Base-by-base conservation (phyloP, 2,329 filamentous ascomycete species). In the Malbranchea zuffiana region DNA sequence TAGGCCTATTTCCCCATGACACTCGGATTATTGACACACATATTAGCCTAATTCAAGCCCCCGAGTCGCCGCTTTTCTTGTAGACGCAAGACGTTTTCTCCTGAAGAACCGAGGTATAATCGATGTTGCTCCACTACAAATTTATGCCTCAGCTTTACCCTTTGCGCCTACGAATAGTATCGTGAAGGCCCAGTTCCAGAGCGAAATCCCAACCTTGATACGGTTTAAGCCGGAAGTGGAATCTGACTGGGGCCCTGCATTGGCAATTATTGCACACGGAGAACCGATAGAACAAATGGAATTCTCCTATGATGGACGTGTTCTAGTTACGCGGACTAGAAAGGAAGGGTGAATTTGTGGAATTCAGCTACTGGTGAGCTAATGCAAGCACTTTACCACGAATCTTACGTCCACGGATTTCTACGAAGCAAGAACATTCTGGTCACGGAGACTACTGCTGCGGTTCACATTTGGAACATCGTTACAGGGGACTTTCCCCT, bases 101-200 rank as follows among this genome's bases (percentile, higher is more conserved):
- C 25, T 37, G 6, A 28, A 11, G 10, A 37, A 37, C 21, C 17
- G 28, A n/a, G 16, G 28, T 8, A 26, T 38, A 13, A 21, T 21
- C 18, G 28, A 25, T 4, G 21, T 3, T 24, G 10, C 35, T 13
- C 35, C 35, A 11, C 35, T 32, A 18, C 35, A 38, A 25, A 10
- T 32, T n/a, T 38, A 38, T 16, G 23, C 2, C 20, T 23, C 35
- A 5, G 16, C 21, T 6, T 25, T 38, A 4, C 5, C 26, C 3
- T 38, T 38, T 32, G 21, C 35, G 17, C 35, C 35, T 18, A 31
- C n/a, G 8, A 24, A 16, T 8, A 53, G 49, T 33, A 40, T 51
- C 10, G 42, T 60, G 16, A 42, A 50, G 32, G 43, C 44, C 19
- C 33, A 35, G 4, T 58, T 54, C 43, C 6, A 37, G 18, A 17